These are phyloP conservation scores for Sarocladium strictum DNA, from an alignment of 2,329 filamentous ascomycete genomes.

Conservation along the genomic window DNA sequence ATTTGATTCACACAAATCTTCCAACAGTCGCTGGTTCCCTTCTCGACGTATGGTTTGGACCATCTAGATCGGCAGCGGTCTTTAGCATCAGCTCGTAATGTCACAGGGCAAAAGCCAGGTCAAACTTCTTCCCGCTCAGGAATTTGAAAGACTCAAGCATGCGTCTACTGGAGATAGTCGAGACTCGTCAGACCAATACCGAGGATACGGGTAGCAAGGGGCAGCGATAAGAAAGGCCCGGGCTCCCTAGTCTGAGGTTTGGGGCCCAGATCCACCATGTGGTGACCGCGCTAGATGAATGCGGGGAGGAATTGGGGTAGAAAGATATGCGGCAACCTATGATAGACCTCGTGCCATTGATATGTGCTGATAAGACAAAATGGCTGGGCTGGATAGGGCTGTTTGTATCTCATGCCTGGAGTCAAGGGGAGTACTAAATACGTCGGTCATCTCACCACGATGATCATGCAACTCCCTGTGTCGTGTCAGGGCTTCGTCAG, in stretches of 20 bases:
- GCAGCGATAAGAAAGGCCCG: neutral
- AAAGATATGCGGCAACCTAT: neutral
- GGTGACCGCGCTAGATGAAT: conserved; percentile 2
- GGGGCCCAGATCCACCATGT: neutral
- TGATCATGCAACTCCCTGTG: neutral
- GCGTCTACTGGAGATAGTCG: too few species aligned
- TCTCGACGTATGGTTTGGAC: too few species aligned
- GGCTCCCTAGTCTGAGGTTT: neutral
- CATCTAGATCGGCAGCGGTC: too few species aligned
- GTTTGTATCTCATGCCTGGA: neutral
- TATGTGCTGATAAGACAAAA: neutral
- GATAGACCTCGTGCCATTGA: neutral
- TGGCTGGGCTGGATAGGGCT: neutral
- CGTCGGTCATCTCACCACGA: neutral
- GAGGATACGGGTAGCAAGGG: too few species aligned
- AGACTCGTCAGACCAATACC: too few species aligned
- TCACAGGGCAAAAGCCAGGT: neutral
- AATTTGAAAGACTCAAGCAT: neutral
- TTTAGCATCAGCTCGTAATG: too few species aligned
- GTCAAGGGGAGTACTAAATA: neutral
- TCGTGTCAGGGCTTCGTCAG: too few species aligned
- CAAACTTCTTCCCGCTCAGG: neutral
- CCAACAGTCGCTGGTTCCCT: too few species aligned
- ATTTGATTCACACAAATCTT: too few species aligned
- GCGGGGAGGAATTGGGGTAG: conserved; percentile 6